Percentiles rank a stretch among this genome's conserved stretches.
Evolutionary conservation across 148 eudicot species (phyloP).

Genomic region (Euryodendron excelsum): DNA sequence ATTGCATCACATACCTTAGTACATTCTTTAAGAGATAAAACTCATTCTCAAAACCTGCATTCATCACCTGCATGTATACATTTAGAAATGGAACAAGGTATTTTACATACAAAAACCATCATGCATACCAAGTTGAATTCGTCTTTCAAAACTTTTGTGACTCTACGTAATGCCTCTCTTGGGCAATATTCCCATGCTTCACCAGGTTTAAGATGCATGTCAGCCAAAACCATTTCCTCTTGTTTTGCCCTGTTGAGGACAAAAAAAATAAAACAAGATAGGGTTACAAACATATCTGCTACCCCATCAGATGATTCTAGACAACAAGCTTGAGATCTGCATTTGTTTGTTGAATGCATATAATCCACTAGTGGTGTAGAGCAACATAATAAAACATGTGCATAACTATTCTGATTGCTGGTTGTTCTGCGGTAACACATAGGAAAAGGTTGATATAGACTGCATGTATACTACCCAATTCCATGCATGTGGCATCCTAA

Average conservation of each 20-base stretch:
- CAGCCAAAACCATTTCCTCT: conserved; percentile 93
- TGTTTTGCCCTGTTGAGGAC: conserved; percentile 53
- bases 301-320: neutral
- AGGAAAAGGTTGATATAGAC: too few relatives aligned
- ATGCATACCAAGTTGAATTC: conserved; percentile 82
- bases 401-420: neutral
- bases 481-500: too few relatives aligned
- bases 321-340: neutral
- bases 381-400: neutral
- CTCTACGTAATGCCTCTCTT: conserved; percentile 76
- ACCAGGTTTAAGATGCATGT: conserved; percentile 86
- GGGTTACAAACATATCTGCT: neutral
- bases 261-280: conserved; percentile 1
- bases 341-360: neutral
- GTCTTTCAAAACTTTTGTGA: conserved; percentile 68
- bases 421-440: too few relatives aligned
- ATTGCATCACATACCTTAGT: conserved; percentile 39
- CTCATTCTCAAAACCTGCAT: conserved; percentile 95
- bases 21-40: conserved; percentile 72
- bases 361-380: neutral
- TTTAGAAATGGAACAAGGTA: conserved; percentile 12
- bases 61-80: conserved; percentile 60
- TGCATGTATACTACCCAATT: too few relatives aligned
- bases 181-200: conserved; percentile 97
- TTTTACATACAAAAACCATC: neutral